Conservation (phyloP, 495 filamentous ascomycete species). For the Tuber calosporum region DNA sequence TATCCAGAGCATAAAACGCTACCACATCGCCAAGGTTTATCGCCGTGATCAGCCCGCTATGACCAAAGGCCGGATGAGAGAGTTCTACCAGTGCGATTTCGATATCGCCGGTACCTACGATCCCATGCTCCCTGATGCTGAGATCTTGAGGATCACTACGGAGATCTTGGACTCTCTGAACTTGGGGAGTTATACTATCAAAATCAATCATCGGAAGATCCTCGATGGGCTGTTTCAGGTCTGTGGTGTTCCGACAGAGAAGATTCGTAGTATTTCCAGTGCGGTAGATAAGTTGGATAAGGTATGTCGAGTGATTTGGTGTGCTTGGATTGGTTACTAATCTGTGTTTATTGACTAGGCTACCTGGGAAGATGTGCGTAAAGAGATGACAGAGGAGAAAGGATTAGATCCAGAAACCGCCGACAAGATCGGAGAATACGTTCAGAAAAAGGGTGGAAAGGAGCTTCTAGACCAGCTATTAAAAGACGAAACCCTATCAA, state of each 20-base stretch:
- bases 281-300: constrained; percentile 97
- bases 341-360: constrained; percentile 24
- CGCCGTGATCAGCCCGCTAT: constrained; percentile 57
- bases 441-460: constrained; percentile 51
- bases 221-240: constrained; percentile 88
- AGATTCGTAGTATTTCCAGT: constrained; percentile 76
- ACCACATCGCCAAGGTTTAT: constrained; percentile 80
- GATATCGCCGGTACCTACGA: constrained; percentile 89
- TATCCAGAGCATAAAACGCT: constrained; percentile 71
- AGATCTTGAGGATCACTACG: constrained; percentile 72
- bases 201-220: constrained; percentile 92
- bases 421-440: constrained; percentile 79
- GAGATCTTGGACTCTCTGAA: constrained; percentile 82
- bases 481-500: constrained; percentile 55
- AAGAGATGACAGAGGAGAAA: constrained; percentile 91
- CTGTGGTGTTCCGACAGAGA: constrained; percentile 77
- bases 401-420: constrained; percentile 65
- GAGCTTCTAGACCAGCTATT: constrained; percentile 64
- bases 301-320: constrained; percentile 43
- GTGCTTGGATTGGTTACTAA: constrained; percentile 17
- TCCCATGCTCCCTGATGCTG: constrained; percentile 93
- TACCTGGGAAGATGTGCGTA: constrained; percentile 80
- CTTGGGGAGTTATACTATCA: constrained; percentile 67
- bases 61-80: constrained; percentile 83
- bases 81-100: constrained; percentile 98